phyloP scores from a whole-genome alignment of 1,284 basidiomycete species.

The Fomitopsis betulina region DNA sequence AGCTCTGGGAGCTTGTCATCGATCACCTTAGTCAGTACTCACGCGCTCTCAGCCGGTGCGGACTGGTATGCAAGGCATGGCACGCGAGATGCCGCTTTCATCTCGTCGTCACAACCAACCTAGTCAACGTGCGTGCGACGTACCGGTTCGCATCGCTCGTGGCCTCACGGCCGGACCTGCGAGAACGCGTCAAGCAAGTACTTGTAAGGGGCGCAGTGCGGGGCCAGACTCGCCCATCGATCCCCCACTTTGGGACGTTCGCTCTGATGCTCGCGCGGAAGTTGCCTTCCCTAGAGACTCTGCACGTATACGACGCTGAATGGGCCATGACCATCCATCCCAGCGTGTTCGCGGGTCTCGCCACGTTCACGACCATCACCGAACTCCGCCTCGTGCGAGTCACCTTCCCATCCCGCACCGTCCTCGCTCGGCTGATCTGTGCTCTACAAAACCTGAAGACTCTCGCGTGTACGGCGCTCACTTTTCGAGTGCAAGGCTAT shows the following conservation, averaged over 20 bases:
- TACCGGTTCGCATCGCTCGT: not conserved
- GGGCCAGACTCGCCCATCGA: not conserved
- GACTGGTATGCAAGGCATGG: not conserved
- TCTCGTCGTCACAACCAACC: not conserved
- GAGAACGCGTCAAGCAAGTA: not conserved
- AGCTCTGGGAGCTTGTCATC: not conserved
- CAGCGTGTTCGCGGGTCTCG: not conserved
- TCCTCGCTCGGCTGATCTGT: not conserved
- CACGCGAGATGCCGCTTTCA: not conserved
- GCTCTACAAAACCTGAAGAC: not conserved
- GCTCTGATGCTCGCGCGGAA: not conserved
- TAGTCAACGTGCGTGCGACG: not conserved
- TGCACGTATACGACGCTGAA: not conserved
- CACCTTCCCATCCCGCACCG: not conserved
- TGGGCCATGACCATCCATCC: not conserved
- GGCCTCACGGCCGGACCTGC: not conserved
- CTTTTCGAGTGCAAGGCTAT: not conserved
- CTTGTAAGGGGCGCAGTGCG: not conserved
- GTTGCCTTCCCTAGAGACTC: not conserved
- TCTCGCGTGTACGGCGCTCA: not conserved
- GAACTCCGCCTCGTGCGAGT: not conserved
- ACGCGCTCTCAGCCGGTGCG: not conserved
- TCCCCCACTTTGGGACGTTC: not conserved
- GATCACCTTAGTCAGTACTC: not conserved
- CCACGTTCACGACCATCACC: not conserved